Evolutionary conservation across 2,329 filamentous ascomycete genomes (phyloP), one percentile per base, ranked within the genome.

Genomic region (Graphium sp.): DNA sequence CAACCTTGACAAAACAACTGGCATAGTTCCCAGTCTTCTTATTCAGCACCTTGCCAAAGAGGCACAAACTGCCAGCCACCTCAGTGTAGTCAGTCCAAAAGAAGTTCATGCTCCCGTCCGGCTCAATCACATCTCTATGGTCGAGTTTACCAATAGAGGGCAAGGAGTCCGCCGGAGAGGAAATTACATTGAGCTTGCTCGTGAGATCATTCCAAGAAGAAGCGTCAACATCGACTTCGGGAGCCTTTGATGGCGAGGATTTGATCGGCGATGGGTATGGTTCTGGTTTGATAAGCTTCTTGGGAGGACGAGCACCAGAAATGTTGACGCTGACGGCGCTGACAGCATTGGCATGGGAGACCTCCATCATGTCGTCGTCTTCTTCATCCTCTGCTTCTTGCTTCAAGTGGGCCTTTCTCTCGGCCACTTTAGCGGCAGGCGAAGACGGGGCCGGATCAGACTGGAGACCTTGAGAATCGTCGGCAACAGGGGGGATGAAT

Each of bases 31-130:
- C 74, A 2, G 71, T 81, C 42, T 74, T 78, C 50, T 85, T 93
- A 56, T 94, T 84, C 42, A 84, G 73, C 15, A 94, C 87, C 47
- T 98, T 98, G 37, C 89, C 89, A 45, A 98, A 95, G 8, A 98
- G 65, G 48, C 84, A 95, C 7, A 98, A 59, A 40, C 75, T 89
- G 34, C 87, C 87, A 42, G 85, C 84, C 46, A 93, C 61, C 47
- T 98, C 89, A 1, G 78, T 83, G 45, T 93, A 98, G 51, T 98
- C 89, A 6, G 81, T 78, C 89, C 89, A 98, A 57, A 94, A 98
- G 58, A 98, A 83, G 39, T 77, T 76, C 18, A 98, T 61, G 40
- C 80, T 91, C 20, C 87, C 89, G 44, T 98, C 85, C 36, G 81
- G 74, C 48, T 95, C 87, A n/a, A 92, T 56, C n/a, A 81, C 84